phyloP scores from a whole-genome alignment of 164 flowering plant species.

The Buxus sempervirens region DNA sequence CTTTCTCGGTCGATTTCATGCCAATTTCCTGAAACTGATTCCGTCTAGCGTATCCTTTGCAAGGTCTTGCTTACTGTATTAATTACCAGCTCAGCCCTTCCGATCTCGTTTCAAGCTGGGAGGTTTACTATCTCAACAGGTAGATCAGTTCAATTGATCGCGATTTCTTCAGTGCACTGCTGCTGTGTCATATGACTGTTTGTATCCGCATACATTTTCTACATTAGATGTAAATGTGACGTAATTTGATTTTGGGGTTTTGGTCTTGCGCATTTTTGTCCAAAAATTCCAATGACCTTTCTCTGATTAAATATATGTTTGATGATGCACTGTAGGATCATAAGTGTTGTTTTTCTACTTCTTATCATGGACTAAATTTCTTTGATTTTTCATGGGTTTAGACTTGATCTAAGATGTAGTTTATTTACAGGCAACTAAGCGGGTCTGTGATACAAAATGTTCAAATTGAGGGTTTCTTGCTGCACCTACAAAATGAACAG shows the following conservation, averaged over 20 bases:
- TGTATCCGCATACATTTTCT: not conserved
- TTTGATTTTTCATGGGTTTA: not conserved
- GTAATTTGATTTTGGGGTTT: not conserved
- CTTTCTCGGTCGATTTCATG: not conserved
- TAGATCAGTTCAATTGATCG: constrained; percentile 10
- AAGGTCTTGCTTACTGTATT: constrained; percentile 79
- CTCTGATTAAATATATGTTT: not conserved
- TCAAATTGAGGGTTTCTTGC: constrained; percentile 79
- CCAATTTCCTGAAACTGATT: not conserved
- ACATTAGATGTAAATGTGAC: not conserved
- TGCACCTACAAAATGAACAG: constrained; percentile 71
- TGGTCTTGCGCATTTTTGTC: not conserved
- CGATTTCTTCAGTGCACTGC: not conserved
- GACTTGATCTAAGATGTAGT: not conserved
- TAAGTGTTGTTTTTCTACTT: not conserved
- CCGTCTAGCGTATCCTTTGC: not conserved
- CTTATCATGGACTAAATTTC: not conserved
- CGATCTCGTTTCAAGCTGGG: constrained; percentile 92
- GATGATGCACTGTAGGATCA: not conserved
- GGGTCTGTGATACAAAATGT: constrained; percentile 48
- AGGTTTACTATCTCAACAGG: constrained; percentile 84
- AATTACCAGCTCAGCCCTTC: constrained; percentile 75
- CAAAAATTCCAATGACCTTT: not conserved
- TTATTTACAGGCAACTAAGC: constrained; percentile 40
- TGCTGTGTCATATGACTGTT: too few species aligned